A percentile compares a stretch with the other conserved stretches of the same genome.
phyloP scores from a whole-genome alignment of 83 land plant species.

The Isoetes engelmannii region DNA sequence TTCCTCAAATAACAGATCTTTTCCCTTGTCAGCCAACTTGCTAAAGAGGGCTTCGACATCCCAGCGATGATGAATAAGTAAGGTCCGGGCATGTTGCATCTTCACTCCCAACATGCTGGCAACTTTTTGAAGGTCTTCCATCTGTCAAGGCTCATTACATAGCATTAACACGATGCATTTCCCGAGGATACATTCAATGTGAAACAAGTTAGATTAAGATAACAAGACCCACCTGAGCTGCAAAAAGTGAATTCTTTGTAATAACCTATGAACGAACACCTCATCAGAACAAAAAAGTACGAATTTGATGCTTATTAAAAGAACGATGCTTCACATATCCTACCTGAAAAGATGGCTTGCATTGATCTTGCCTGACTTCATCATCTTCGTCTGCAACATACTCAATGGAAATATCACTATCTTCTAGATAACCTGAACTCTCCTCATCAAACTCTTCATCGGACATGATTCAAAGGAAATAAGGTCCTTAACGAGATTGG shows the following conservation, averaged over 20 bases:
- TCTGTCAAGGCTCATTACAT: conserved; percentile 26
- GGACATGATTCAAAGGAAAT: no score
- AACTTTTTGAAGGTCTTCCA: conserved; percentile 64
- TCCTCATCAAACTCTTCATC: no score
- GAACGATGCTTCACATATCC: no score
- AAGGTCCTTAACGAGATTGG: no score
- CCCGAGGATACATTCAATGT: background rate
- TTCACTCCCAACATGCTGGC: conserved; percentile 61
- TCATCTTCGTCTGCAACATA: no score
- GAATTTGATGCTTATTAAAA: no score
- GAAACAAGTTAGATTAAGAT: background rate
- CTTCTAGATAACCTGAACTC: no score
- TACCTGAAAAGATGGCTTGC: no score
- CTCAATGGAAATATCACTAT: no score
- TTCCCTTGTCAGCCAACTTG: conserved; percentile 68
- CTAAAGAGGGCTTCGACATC: conserved; percentile 66
- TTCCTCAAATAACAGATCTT: conserved; percentile 49
- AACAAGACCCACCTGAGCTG: conserved; percentile 50
- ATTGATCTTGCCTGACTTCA: no score
- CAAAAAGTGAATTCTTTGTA: conserved; percentile 56
- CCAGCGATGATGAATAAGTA: conserved; percentile 88
- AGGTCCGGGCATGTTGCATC: conserved; percentile 74
- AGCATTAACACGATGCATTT: background rate
- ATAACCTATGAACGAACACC: conserved; percentile 41
- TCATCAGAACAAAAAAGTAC: no score